Conservation (phyloP, 345 rosid species). For the Syzygium grande region DNA sequence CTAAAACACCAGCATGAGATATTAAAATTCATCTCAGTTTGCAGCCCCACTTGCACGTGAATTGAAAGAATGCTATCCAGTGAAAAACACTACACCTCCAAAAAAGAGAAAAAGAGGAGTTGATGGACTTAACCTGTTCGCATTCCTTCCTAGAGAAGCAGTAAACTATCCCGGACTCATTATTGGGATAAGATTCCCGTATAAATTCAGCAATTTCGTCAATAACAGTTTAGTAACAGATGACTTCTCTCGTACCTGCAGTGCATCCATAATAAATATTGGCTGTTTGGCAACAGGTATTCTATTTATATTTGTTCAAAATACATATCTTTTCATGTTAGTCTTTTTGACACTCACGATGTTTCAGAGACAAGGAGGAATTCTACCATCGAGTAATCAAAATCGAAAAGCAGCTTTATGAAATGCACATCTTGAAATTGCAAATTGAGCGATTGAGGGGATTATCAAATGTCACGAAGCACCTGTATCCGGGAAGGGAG, state of each 20-base stretch:
- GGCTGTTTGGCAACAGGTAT: slow-evolving; percentile 2
- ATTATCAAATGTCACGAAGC: no score
- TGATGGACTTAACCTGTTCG: slow-evolving; percentile 60
- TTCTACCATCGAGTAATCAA: no score
- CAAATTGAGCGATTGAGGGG: no score
- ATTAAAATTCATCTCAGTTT: background rate
- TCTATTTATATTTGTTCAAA: no score
- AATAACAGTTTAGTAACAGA: slow-evolving; percentile 64
- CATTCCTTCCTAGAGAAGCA: slow-evolving; percentile 96
- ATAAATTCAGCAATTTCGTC: slow-evolving; percentile 85
- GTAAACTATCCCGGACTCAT: slow-evolving; percentile 91
- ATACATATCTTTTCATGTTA: no score
- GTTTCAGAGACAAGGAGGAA: no score
- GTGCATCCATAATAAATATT: background rate
- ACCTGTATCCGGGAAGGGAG: no score
- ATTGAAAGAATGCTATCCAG: background rate
- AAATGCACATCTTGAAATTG: no score
- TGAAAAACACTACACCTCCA: background rate
- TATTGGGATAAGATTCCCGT: slow-evolving; percentile 68
- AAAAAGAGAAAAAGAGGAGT: background rate
- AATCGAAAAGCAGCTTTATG: no score
- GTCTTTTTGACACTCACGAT: no score
- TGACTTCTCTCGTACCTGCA: slow-evolving; percentile 83
- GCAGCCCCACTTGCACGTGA: background rate
- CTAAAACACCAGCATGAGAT: background rate